Base-by-base conservation (phyloP, 2,329 filamentous ascomycete genomes). In the Cyphellophora europaea region DNA sequence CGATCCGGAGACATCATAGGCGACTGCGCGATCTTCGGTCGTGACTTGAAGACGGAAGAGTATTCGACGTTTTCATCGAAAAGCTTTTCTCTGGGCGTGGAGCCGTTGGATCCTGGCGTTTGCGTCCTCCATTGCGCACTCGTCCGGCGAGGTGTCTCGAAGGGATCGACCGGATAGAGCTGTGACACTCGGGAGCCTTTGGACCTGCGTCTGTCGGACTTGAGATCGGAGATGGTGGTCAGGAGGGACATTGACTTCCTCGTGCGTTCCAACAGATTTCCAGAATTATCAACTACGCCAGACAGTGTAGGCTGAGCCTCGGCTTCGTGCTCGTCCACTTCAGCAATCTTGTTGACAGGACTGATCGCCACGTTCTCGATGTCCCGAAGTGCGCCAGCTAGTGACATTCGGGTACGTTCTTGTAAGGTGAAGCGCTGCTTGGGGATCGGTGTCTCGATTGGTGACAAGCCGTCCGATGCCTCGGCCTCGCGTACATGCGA, bases 11-110 rank as follows among this genome's bases (percentile, higher is more conserved):
- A 30, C n/a, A 37, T 15, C 14, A 37, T 29, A 2, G 38, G 38
- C 18, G 38, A 41, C 17, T 28, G 30, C 44, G 79, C 79, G 46
- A 95, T 76, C 56, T 78, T 82, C 0, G 88, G 88, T 45, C 88
- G 63, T 44, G 83, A 88, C 59, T 79, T 84, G 55, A 95, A 95
- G 1, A 94, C 79, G 16, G 79, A 81, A 40, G 82, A 80, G 56
- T 86, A 82, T 41, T 93, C 85, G 3, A 72, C 67, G 45, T 85
- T 78, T 36, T 79, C 71, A 11, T 69, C 69, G 17, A 93, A 77
- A 27, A 93, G 60, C 44, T 79, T 72, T 51, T 89, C 80, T 0
- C 72, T 67, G 6, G 82, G 68, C 1, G 76, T 67, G 3, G 65
- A 60, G 14, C 56, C 59, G 40, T 61, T 43, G 13, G 54, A 54